Evolutionary conservation across 108 stramenopile species (phyloP).

Genomic region (Conticribra guillardii): DNA sequence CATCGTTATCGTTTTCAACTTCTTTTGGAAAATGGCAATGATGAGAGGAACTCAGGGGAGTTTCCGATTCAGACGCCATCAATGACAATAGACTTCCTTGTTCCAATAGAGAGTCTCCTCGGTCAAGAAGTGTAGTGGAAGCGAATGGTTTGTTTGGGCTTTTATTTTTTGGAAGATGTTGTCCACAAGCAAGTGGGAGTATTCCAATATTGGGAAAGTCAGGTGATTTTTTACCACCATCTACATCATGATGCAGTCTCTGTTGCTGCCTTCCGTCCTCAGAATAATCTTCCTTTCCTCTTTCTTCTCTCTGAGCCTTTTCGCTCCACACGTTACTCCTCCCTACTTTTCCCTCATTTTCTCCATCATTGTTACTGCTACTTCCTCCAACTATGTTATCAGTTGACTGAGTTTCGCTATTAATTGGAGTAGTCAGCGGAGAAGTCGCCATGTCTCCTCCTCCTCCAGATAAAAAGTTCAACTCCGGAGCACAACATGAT

Average conservation of each 20-base stretch:
- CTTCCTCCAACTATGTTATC: neutral
- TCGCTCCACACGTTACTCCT: constrained; percentile 10
- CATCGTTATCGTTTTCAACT: neutral
- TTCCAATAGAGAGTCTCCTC: constrained; percentile 21
- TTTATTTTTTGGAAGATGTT: neutral
- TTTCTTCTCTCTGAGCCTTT: too few species aligned
- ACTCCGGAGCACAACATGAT: constrained; percentile 10
- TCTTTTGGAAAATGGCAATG: neutral
- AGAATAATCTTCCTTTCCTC: too few species aligned
- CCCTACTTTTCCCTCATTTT: neutral
- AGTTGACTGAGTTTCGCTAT: neutral
- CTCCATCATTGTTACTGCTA: too few species aligned
- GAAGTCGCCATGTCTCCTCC: neutral
- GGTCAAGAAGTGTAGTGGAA: constrained; percentile 22
- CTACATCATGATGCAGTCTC: neutral
- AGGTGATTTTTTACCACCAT: too few species aligned
- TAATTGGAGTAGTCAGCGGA: neutral
- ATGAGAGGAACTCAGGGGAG: neutral
- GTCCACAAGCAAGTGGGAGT: neutral
- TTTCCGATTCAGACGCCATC: constrained; percentile 11
- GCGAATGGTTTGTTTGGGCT: constrained; percentile 23
- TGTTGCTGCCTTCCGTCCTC: neutral
- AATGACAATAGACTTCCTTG: constrained; percentile 25
- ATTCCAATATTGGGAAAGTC: constrained; percentile 4
- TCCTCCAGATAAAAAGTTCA: neutral